phyloP scores from a whole-genome alignment of 2,329 filamentous ascomycete genomes.

The Graphilbum sp. region DNA sequence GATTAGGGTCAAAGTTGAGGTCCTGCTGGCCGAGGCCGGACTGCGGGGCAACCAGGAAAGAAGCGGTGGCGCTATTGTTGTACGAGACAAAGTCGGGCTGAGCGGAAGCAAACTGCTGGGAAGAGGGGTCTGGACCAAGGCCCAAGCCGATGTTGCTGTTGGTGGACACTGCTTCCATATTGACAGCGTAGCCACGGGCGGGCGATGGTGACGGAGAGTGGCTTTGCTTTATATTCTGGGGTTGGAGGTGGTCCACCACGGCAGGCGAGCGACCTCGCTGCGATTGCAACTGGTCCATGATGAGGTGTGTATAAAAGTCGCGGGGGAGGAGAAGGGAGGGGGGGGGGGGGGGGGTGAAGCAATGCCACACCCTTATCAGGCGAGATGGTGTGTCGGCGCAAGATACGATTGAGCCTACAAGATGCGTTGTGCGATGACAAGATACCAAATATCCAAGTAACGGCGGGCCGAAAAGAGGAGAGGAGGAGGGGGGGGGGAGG shows the following conservation, averaged over 20 bases:
- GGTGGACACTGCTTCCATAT: conserved; percentile 19
- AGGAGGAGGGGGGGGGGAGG: too few species aligned
- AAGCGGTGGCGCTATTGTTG: conserved; percentile 23
- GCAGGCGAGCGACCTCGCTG: conserved; percentile 45
- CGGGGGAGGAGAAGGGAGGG: not conserved
- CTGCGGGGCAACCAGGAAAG: conserved; percentile 32
- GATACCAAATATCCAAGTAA: too few species aligned
- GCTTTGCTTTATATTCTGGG: conserved; percentile 50
- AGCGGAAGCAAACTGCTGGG: conserved; percentile 23
- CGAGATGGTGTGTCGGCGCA: not conserved
- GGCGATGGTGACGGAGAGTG: conserved; percentile 41
- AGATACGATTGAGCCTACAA: too few species aligned
- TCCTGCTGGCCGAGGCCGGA: conserved; percentile 16
- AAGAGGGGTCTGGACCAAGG: conserved; percentile 38
- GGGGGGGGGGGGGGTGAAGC: too few species aligned
- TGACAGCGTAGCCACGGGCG: conserved; percentile 34
- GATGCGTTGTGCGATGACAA: too few species aligned
- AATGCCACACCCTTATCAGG: not conserved
- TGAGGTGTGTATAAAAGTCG: not conserved
- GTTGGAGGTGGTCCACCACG: conserved; percentile 31
- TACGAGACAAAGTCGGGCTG: conserved; percentile 29
- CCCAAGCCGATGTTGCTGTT: conserved; percentile 29
- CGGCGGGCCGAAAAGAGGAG: too few species aligned
- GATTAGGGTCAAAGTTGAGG: conserved; percentile 25
- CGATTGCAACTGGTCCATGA: conserved; percentile 34